Percentiles rank a stretch among this genome's conserved stretches.
phyloP scores from a whole-genome alignment of 495 filamentous ascomycete species.

The Trichoderma asperelloides region DNA sequence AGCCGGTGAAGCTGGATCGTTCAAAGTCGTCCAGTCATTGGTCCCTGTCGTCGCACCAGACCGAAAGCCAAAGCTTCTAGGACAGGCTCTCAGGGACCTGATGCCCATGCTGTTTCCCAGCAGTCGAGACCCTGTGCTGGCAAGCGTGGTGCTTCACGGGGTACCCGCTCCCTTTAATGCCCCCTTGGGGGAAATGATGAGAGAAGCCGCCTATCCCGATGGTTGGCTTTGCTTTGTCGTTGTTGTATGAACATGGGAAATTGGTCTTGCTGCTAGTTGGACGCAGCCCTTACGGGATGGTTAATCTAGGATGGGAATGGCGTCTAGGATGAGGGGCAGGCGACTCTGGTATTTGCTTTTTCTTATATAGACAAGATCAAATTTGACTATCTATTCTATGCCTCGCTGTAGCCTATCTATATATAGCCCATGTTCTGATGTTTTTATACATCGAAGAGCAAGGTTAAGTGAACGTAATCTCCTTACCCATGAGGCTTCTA shows the following conservation, averaged over 20 bases:
- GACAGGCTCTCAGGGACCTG: slow-evolving; percentile 64
- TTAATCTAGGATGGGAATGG: neutral
- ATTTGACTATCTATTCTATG: no score
- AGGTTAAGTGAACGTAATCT: slow-evolving; percentile 41
- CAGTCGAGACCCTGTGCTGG: slow-evolving; percentile 74
- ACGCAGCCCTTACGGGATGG: neutral
- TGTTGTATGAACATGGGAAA: slow-evolving; percentile 19
- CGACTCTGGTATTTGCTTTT: neutral
- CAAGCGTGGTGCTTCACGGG: slow-evolving; percentile 85
- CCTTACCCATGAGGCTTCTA: slow-evolving; percentile 41
- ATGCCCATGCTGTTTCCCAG: slow-evolving; percentile 84
- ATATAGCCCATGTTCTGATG: no score
- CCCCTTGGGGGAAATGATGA: slow-evolving; percentile 75
- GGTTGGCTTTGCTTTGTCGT: slow-evolving; percentile 86
- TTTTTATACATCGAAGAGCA: neutral
- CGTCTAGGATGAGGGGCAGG: neutral
- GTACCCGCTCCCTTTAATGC: slow-evolving; percentile 73
- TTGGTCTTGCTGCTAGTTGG: neutral
- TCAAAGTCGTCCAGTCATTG: slow-evolving; percentile 63
- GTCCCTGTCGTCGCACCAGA: slow-evolving; percentile 38
- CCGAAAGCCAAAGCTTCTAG: slow-evolving; percentile 42
- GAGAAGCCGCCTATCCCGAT: slow-evolving; percentile 76
- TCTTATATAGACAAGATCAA: neutral
- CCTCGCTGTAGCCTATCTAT: no score
- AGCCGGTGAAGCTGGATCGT: slow-evolving; percentile 32